These are phyloP conservation scores for Coemansia sp. DNA, from an alignment of 192 early-diverging fungal genomes.

Conservation along the genomic window DNA sequence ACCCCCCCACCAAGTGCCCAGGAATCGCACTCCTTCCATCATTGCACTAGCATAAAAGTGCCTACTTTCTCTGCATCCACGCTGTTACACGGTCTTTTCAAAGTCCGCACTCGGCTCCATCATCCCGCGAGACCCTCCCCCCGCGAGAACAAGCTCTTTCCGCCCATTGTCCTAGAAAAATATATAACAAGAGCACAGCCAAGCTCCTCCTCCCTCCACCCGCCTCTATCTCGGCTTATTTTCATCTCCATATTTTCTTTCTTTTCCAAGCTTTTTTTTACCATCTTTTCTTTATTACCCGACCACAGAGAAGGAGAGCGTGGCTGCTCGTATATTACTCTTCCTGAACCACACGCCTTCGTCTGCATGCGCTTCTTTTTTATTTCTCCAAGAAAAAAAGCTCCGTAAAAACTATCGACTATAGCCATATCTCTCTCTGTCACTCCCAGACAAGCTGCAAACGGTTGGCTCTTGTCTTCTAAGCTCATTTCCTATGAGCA, in stretches of 20 bases:
- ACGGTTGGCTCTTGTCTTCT: not conserved
- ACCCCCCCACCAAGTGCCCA: no score
- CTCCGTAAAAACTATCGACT: not conserved
- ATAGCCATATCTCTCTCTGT: not conserved
- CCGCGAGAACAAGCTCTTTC: no score
- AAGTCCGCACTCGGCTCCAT: not conserved
- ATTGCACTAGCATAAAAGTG: no score
- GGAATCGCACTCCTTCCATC: no score
- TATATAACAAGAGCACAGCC: no score
- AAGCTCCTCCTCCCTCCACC: not conserved
- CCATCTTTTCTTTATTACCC: constrained; percentile 1
- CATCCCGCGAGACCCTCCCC: no score
- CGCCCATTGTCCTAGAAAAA: no score
- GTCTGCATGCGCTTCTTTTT: not conserved
- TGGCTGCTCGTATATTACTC: no score
- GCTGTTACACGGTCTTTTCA: not conserved
- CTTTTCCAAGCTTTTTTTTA: not conserved
- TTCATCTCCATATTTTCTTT: not conserved
- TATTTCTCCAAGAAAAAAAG: not conserved
- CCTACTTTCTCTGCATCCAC: not conserved
- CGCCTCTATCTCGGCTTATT: not conserved
- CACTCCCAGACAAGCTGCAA: not conserved
- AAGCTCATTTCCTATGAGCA: constrained; percentile 9
- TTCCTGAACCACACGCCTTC: not conserved
- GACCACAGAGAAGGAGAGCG: not conserved